phyloP scores from a whole-genome alignment of 2,329 filamentous ascomycete genomes.

The Neoscytalidium dimidiatum region DNA sequence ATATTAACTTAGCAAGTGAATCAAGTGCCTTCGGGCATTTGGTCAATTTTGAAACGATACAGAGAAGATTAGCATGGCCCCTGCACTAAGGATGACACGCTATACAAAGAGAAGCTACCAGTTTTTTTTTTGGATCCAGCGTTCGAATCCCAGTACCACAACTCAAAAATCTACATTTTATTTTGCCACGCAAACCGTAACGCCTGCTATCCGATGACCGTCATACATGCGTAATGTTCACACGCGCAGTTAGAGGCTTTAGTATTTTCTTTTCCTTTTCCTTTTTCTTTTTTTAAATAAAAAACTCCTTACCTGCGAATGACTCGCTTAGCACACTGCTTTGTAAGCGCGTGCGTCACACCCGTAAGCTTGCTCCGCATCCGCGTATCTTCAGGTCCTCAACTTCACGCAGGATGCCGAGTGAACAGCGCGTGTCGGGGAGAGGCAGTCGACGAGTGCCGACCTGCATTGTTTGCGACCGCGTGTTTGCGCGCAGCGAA shows the following conservation, averaged over 20 bases:
- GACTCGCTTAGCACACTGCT: background rate
- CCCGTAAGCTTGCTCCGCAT: background rate
- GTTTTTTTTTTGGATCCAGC: slow-evolving; percentile 1
- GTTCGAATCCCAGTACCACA: background rate
- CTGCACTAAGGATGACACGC: slow-evolving; percentile 67
- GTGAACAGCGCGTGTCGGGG: background rate
- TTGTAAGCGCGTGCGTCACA: background rate
- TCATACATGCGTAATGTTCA: too few relatives aligned
- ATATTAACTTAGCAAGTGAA: background rate
- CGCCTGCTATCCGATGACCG: too few relatives aligned
- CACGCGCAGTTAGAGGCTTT: too few relatives aligned
- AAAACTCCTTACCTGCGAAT: background rate
- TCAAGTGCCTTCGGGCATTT: background rate
- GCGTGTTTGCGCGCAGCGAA: slow-evolving; percentile 1
- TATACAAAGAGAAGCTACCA: slow-evolving; percentile 15
- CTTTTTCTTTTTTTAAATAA: background rate
- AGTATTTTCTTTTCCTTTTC: background rate
- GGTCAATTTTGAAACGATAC: slow-evolving; percentile 49
- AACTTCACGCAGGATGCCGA: background rate
- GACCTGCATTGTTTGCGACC: background rate
- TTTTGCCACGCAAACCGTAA: background rate
- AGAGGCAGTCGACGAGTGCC: background rate
- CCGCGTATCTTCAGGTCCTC: background rate
- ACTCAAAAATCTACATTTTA: too few relatives aligned
- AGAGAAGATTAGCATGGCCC: slow-evolving; percentile 57